Base-by-base conservation (phyloP, 2,329 filamentous ascomycete species). In the Parasarocladium wereldwijsianum region DNA sequence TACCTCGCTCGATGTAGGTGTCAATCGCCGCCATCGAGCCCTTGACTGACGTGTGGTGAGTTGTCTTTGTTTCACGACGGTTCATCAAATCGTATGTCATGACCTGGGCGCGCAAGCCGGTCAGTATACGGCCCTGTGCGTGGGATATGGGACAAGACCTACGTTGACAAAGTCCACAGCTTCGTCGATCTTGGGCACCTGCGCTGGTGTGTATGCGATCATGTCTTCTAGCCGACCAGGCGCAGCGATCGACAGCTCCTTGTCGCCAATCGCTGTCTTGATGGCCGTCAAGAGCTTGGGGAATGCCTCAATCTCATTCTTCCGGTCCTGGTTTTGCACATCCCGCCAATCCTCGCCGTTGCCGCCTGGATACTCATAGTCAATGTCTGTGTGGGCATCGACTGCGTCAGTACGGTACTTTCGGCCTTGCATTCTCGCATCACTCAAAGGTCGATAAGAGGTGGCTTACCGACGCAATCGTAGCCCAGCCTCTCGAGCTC, bases 81-180 rank as follows among this genome's bases (percentile, higher is more conserved):
- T 80, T 81, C 65, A 78, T 76, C 27, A 83, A 46, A 43, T 83
- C 77, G 46, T 82, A 82, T 7, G 66, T 63, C 76, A 81, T 81
- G 38, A 82, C 53, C 51, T 54, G n/a, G 22, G 10, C 2, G 12
- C 1, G 5, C 3, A 20, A 8, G 12, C 10, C 17, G 17, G 18
- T 15, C 17, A 28, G 26, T 12, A 18, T 6, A 13, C 8, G 12
- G 10, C 7, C 12, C 12, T n/a, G 10, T 9, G 10, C 12, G 7
- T 13, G 8, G 10, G 10, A 8, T n/a, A 8, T n/a, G 8, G 8
- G 19, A 8, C 19, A 8, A 21, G n/a, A 40, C 39, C 33, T 25
- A 53, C 52, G 29, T 81, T 81, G 43, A 81, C 58, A 42, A 72
- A 76, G 44, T 82, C 73, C n/a, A 80, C 62, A 2, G 60, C 56